phyloP scores from a whole-genome alignment of 2,329 filamentous ascomycete genomes.

The Alternaria burnsii region DNA sequence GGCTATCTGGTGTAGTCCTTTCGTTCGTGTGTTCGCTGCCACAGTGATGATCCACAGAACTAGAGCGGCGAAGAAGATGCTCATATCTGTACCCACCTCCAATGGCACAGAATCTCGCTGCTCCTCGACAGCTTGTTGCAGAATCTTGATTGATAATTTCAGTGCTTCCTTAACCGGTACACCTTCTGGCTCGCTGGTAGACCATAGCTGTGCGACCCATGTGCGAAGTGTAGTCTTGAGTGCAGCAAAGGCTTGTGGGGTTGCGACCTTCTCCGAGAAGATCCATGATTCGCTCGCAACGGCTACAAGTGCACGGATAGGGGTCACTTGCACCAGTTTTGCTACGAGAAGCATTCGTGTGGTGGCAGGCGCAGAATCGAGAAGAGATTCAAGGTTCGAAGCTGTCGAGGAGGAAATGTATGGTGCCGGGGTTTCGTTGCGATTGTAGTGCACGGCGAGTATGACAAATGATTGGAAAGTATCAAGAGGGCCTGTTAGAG shows the following conservation, averaged over 20 bases:
- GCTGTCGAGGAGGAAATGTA: conserved; percentile 22
- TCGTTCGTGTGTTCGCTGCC: conserved; percentile 32
- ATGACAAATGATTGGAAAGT: conserved; percentile 51
- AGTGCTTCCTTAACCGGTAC: conserved; percentile 37
- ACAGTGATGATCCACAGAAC: conserved; percentile 49
- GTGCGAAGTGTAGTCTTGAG: conserved; percentile 44
- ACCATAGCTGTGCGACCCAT: conserved; percentile 50
- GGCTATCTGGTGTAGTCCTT: conserved; percentile 13
- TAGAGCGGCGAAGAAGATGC: conserved; percentile 47
- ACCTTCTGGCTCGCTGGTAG: conserved; percentile 13
- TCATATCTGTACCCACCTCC: conserved; percentile 45
- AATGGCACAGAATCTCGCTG: conserved; percentile 25
- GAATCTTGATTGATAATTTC: conserved; percentile 35
- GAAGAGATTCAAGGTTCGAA: conserved; percentile 33
- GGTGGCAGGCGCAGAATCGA: conserved; percentile 33
- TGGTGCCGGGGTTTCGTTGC: conserved; percentile 26
- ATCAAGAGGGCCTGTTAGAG: conserved; percentile 27
- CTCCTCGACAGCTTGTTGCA: conserved; percentile 35
- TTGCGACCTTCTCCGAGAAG: conserved; percentile 53
- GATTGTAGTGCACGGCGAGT: conserved; percentile 45
- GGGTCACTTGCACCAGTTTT: conserved; percentile 50
- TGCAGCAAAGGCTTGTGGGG: conserved; percentile 41
- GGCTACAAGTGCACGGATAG: conserved; percentile 54
- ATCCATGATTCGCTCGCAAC: conserved; percentile 57
- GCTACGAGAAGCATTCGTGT: conserved; percentile 46